Evolutionary conservation across 2,329 filamentous ascomycete species (phyloP), one percentile per base, ranked within the genome.

Genomic region (Pseudophaeomoniella oleicola): DNA sequence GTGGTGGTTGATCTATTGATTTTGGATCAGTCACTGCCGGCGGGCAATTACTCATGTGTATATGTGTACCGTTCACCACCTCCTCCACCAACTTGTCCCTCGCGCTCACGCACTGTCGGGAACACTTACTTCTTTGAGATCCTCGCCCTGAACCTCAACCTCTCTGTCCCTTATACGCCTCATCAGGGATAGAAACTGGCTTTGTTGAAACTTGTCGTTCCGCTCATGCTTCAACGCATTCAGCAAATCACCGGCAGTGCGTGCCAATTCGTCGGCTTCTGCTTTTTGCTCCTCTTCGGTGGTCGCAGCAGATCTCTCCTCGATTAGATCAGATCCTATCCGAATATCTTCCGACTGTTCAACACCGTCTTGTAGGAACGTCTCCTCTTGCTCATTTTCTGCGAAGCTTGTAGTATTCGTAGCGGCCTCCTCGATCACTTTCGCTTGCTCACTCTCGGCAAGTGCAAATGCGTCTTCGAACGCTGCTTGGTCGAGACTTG

Each of bases 101-200:
- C 9, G 16, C 17, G 16, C 15, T 12, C 15, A 18, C 9, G 19
- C n/a, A 4, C 17, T 17, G 9, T 12, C 32, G 9, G 32, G 32
- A 34, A 19, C 6, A 34, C 9, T 10, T 17, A 34, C 41, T 42
- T 71, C 67, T 32, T 80, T 72, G 48, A 81, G 65, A 47, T 74
- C 71, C 51, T 84, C 78, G 30, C 78, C 81, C 44, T 82, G 69
- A 27, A 90, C 75, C 34, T 71, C 70, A 11, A 86, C 74, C 58
- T 90, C 77, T 38, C 71, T 66, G 50, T 83, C 75, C 36, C 79
- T 71, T 37, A 90, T 71, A 40, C 73, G 71, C 17, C 80, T 72
- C 83, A 92, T 90, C 32, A 92, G 62, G 3, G 71, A 66, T 1
- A 88, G 59, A 50, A 92, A 92, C 40, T 72, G 72, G 45, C 81